A percentile compares a stretch with the other conserved stretches of the same genome.
phyloP scores from a whole-genome alignment of 768 basidiomycete genomes.

The Boletus eberwhitei region DNA sequence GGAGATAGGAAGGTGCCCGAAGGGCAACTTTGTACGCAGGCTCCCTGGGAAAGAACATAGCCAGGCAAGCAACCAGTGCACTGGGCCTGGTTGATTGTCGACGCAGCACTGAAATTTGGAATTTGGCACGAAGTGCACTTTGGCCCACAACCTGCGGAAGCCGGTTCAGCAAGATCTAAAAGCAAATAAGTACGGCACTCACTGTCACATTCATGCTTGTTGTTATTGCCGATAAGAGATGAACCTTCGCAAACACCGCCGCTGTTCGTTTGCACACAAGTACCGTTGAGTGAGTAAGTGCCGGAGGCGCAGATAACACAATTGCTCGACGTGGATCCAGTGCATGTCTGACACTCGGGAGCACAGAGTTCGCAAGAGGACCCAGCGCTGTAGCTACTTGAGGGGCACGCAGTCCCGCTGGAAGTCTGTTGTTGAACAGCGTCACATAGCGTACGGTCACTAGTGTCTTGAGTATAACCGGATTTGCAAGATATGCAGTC shows the following conservation, averaged over 20 bases:
- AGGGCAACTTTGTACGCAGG: slow-evolving; percentile 71
- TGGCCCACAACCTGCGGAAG: slow-evolving; percentile 66
- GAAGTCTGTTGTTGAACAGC: slow-evolving; percentile 48
- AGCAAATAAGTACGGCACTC: slow-evolving; percentile 6
- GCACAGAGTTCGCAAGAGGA: slow-evolving; percentile 58
- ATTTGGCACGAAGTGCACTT: slow-evolving; percentile 80
- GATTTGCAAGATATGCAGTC: slow-evolving; percentile 68
- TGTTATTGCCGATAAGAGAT: slow-evolving; percentile 72
- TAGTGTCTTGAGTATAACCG: slow-evolving; percentile 66
- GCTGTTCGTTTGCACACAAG: slow-evolving; percentile 61
- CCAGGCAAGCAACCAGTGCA: slow-evolving; percentile 82
- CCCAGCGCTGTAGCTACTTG: slow-evolving; percentile 60
- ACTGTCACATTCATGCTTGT: slow-evolving; percentile 84
- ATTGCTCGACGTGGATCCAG: slow-evolving; percentile 60
- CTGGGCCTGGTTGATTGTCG: slow-evolving; percentile 60
- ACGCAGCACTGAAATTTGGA: slow-evolving; percentile 64
- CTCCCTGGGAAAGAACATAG: slow-evolving; percentile 63
- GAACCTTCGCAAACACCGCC: slow-evolving; percentile 74
- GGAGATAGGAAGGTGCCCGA: slow-evolving; percentile 68
- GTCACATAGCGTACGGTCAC: slow-evolving; percentile 65
- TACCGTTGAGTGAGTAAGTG: slow-evolving; percentile 60
- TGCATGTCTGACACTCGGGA: slow-evolving; percentile 67
- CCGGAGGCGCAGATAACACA: slow-evolving; percentile 69
- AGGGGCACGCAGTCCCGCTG: slow-evolving; percentile 56
- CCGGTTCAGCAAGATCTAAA: background rate